phyloP scores from a whole-genome alignment of 179 eudicot species.

The Amaranthus tricolor region DNA sequence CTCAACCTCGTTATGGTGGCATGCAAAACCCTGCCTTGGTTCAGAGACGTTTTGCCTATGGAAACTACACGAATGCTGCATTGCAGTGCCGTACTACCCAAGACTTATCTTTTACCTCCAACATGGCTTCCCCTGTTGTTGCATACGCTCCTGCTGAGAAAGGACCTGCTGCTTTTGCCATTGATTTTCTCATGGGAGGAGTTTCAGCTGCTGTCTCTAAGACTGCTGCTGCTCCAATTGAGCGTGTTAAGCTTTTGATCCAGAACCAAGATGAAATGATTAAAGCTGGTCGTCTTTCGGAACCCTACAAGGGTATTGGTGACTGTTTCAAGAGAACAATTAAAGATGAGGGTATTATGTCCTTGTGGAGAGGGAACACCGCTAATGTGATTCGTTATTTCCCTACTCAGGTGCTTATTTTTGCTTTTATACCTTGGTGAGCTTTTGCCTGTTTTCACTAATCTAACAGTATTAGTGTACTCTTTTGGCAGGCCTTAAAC shows the following conservation, averaged over 20 bases:
- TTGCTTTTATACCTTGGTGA: neutral
- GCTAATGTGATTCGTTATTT: constrained; percentile 85
- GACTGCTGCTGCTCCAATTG: constrained; percentile 81
- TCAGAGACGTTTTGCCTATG: constrained; percentile 42
- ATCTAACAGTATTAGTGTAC: neutral
- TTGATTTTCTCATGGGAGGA: constrained; percentile 80
- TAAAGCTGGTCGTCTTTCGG: constrained; percentile 67
- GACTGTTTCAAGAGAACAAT: constrained; percentile 69
- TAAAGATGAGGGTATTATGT: constrained; percentile 49
- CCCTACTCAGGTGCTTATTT: constrained; percentile 64
- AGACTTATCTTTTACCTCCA: constrained; percentile 39
- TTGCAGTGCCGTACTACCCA: constrained; percentile 36
- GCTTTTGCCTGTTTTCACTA: neutral
- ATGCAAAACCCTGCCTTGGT: constrained; percentile 38
- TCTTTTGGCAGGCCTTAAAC: constrained; percentile 59
- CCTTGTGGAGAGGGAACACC: constrained; percentile 83
- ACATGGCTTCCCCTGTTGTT: constrained; percentile 46
- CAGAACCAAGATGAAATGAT: constrained; percentile 83
- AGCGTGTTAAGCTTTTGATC: constrained; percentile 81
- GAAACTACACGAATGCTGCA: constrained; percentile 51
- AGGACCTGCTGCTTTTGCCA: constrained; percentile 45
- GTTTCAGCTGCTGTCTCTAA: constrained; percentile 84
- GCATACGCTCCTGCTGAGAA: constrained; percentile 72
- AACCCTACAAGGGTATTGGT: constrained; percentile 81
- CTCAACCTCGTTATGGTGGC: constrained; percentile 40